Evolutionary conservation across 768 basidiomycete species (phyloP), one percentile per base, ranked within the genome.

Genomic region (Pulveroboletus frians): DNA sequence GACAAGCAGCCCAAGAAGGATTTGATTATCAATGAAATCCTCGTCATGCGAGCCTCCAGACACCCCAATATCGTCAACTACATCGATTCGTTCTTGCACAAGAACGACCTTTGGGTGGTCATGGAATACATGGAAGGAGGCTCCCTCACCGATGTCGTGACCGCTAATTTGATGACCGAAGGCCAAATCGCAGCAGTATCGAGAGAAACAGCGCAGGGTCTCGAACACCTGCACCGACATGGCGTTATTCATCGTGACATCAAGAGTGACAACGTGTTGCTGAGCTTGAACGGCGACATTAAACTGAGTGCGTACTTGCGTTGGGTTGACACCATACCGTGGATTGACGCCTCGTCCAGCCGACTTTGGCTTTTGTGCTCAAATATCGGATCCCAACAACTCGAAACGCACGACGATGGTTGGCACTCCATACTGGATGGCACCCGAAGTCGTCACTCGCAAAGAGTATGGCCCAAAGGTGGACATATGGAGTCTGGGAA

Each of bases 111-210:
- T 4, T 98, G 96, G 96, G 93, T 99, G 34, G 92, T 98, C 49
- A 98, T 99, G 96, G 96, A 97, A 72, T 97, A 94, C 70, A 98
- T 98, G 95, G 94, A 97, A 71, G 94, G 94, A 35, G 90, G 92
- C 30, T 85, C 83, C 27, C 73, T 97, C 38, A 99, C 95, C 5
- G 95, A 98, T 64, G 93, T 98, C 53, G 93, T 88, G 36, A 86
- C 85, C 4, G 83, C 80, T 37, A 86, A 86, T 56, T 71, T 96
- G 61, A 98, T 99, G 93, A 93, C 88, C 0, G 96, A 98, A 67
- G 96, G 94, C 1, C 96, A 98, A 73, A 98, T 99, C 54, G 93
- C 96, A 0, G 96, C 95, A 4, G 96, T 98, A 29, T 89, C 85
- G 38, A 74, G 92, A 65, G 96, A 98, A 73, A 92, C 88, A 2